Evolutionary conservation across 2,329 filamentous ascomycete genomes (phyloP).

Genomic region (Pseudogymnoascus sp.): DNA sequence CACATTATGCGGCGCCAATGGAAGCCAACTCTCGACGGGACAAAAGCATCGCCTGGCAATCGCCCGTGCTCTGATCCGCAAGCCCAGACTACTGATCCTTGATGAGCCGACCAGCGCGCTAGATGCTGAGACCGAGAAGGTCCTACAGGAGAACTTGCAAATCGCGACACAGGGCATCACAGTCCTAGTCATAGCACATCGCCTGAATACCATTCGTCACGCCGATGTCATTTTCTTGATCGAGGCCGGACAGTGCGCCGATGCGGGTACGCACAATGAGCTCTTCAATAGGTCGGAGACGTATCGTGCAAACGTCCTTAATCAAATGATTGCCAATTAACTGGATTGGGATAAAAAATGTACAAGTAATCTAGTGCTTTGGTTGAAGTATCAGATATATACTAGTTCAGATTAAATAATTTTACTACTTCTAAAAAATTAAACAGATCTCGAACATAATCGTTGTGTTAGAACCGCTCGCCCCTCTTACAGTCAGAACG

Average conservation of each 20-base stretch:
- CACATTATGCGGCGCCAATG: slow-evolving; percentile 84
- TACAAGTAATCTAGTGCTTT: background rate
- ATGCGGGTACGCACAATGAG: slow-evolving; percentile 23
- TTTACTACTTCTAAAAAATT: background rate
- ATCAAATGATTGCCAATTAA: slow-evolving; percentile 3
- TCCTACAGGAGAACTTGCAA: slow-evolving; percentile 37
- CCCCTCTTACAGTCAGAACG: background rate
- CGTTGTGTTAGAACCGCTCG: background rate
- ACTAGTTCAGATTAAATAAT: background rate
- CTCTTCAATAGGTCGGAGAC: slow-evolving; percentile 23
- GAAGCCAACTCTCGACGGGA: slow-evolving; percentile 81
- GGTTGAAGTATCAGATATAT: background rate
- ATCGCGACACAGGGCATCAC: slow-evolving; percentile 37
- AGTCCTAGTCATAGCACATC: slow-evolving; percentile 31
- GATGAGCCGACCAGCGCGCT: slow-evolving; percentile 69
- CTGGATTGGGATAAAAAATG: background rate
- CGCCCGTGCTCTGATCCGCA: slow-evolving; percentile 59
- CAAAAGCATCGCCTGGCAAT: slow-evolving; percentile 95
- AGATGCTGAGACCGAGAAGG: slow-evolving; percentile 53
- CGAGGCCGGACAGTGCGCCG: slow-evolving; percentile 24
- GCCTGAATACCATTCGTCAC: slow-evolving; percentile 24
- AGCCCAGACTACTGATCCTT: slow-evolving; percentile 60
- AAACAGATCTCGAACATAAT: background rate
- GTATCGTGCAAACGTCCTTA: slow-evolving; percentile 16
- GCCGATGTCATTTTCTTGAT: slow-evolving; percentile 26